phyloP scores from a whole-genome alignment of 805 yeast genomes.

The Teunomyces pallodes region DNA sequence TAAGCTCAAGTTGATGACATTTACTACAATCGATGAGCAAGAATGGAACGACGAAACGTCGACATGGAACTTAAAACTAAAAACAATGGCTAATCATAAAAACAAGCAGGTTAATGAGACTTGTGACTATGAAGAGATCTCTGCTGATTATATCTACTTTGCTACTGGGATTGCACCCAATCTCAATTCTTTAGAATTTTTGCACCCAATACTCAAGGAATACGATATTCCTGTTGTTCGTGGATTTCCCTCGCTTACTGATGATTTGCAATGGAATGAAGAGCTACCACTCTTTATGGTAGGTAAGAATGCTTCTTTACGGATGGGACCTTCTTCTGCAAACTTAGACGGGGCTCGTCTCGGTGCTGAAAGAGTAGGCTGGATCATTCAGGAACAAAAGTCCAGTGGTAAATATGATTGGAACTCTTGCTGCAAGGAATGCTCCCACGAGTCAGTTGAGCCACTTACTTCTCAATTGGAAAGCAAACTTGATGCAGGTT shows the following conservation, averaged over 20 bases:
- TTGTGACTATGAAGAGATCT: slow-evolving; percentile 1
- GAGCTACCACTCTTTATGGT: slow-evolving; percentile 39
- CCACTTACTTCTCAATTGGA: neutral
- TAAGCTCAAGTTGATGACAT: slow-evolving; percentile 24
- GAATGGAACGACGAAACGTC: slow-evolving; percentile 22
- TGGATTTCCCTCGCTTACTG: slow-evolving; percentile 44
- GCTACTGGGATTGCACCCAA: slow-evolving; percentile 42
- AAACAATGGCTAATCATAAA: slow-evolving; percentile 5
- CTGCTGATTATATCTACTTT: slow-evolving; percentile 35
- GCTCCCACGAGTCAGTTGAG: slow-evolving; percentile 3
- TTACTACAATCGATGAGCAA: slow-evolving; percentile 24
- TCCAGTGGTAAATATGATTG: slow-evolving; percentile 11
- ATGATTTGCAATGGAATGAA: slow-evolving; percentile 41
- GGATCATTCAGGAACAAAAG: slow-evolving; percentile 26
- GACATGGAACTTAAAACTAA: slow-evolving; percentile 23
- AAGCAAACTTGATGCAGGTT: slow-evolving; percentile 2
- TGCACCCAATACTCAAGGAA: slow-evolving; percentile 23
- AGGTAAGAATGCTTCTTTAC: slow-evolving; percentile 42
- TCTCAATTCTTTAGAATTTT: slow-evolving; percentile 25
- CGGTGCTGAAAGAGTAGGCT: slow-evolving; percentile 46
- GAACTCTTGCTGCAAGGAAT: slow-evolving; percentile 6
- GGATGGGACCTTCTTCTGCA: slow-evolving; percentile 46
- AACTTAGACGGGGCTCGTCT: slow-evolving; percentile 46
- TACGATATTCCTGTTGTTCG: slow-evolving; percentile 30
- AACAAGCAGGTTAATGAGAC: slow-evolving; percentile 7